Evolutionary conservation across 345 rosid genomes (phyloP), one percentile per base, ranked within the genome.

Genomic region (Clausena lansium): DNA sequence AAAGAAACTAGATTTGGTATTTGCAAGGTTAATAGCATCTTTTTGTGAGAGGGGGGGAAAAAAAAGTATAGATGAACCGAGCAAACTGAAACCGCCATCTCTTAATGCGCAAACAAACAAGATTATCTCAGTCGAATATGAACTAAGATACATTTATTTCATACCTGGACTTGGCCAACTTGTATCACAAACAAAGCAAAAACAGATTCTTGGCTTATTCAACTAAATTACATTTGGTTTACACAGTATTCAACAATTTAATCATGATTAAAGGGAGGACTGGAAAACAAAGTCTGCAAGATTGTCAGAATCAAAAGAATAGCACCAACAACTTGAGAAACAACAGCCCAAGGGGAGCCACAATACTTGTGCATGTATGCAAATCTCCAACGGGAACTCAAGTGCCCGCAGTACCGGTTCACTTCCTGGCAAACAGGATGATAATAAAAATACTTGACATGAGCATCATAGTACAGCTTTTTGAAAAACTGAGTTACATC

Each of bases 271-370:
- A 52, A 52, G 17, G 0, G 22, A 52, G 57, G 57, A 52, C 57
- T 52, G 57, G 57, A 52, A 52, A 52, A 52, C 57, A 52, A 19
- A 33, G 82, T 60, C 73, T 75, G 79, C 45, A 76, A 8, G 33
- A 81, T 0, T 24, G 81, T 19, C 19, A 67, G 25, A 36, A 39
- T 19, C 30, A 79, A 32, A 25, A 79, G 61, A 24, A 73, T 35
- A 9, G 62, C 6, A 38, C 78, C 80, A 68, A 39, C 78, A 66
- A 79, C 1, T 52, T 71, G 82, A 22, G 75, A 57, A 28, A 35
- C 52, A 24, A 79, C 4, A 2, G 80, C 85, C 82, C 80, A 76
- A 4, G 85, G 83, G 24, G 62, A 79, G 54, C 68, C 47, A 28
- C 77, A 83, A 39, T 76, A 76, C 52, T 62, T 83, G 3, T 74